These are phyloP conservation scores for Clonostachys sp. DNA, from an alignment of 2,329 filamentous ascomycete genomes.

Conservation along the genomic window DNA sequence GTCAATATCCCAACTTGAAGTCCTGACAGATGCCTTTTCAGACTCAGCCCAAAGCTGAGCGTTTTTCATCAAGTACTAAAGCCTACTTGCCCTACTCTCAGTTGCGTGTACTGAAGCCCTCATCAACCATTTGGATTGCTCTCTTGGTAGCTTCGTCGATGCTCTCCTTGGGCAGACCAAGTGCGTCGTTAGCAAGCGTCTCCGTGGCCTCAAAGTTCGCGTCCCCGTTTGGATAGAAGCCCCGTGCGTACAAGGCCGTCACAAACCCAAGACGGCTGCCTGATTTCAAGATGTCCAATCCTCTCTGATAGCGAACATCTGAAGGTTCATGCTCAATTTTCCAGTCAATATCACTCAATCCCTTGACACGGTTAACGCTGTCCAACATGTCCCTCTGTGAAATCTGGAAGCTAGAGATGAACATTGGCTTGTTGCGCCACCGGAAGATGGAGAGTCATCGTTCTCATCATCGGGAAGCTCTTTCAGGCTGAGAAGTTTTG, in stretches of 20 bases:
- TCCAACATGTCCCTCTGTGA: conserved; percentile 63
- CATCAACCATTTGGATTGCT: conserved; percentile 33
- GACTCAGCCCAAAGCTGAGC: too few species aligned
- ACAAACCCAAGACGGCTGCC: not conserved
- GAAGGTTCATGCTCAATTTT: conserved; percentile 41
- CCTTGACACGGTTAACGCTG: conserved; percentile 52
- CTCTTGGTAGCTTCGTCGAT: conserved; percentile 50
- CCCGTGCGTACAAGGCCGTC: conserved; percentile 42
- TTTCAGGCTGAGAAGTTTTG: conserved; percentile 38
- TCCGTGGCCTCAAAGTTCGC: conserved; percentile 18
- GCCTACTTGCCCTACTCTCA: too few species aligned
- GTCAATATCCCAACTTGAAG: too few species aligned
- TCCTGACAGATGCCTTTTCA: too few species aligned
- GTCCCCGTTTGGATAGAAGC: conserved; percentile 42
- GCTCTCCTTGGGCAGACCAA: conserved; percentile 55
- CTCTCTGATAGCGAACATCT: conserved; percentile 4
- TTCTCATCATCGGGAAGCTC: conserved; percentile 32
- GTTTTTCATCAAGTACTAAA: too few species aligned
- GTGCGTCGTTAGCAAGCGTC: conserved; percentile 37
- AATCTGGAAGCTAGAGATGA: conserved; percentile 50
- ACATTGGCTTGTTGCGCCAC: conserved; percentile 40
- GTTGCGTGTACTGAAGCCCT: too few species aligned
- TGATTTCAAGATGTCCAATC: not conserved
- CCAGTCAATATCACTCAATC: conserved; percentile 57
- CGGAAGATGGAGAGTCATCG: conserved; percentile 22